These are phyloP conservation scores for Arabis hirsuta DNA, from an alignment of 345 rosid species.

Conservation along the genomic window DNA sequence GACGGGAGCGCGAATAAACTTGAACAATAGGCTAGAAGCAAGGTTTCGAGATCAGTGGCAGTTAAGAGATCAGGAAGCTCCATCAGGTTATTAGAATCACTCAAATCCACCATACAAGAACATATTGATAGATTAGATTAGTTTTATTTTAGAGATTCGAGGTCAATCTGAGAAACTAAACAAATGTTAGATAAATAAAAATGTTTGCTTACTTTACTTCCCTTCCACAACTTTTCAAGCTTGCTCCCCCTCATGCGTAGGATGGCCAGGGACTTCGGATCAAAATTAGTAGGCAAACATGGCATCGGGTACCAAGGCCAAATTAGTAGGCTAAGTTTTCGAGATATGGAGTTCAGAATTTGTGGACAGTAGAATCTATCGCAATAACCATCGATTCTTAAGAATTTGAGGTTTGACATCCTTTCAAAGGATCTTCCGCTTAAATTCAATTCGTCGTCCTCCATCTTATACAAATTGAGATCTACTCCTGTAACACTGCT, in stretches of 20 bases:
- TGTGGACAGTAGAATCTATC: no score
- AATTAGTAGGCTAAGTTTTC: conserved; percentile 4
- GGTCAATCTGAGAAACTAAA: no score
- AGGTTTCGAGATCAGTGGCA: no score
- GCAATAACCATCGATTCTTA: neutral
- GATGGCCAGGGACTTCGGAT: neutral
- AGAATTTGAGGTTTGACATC: conserved; percentile 8
- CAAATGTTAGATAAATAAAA: no score
- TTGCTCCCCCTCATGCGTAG: neutral
- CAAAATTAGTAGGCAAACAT: conserved; percentile 25
- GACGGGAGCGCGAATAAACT: no score
- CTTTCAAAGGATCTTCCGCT: neutral
- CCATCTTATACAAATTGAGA: neutral
- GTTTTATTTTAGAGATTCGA: no score
- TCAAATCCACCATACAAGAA: no score
- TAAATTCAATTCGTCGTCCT: neutral
- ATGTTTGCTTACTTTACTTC: neutral
- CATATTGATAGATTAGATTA: no score
- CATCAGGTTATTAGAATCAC: no score
- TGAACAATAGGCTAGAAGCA: no score
- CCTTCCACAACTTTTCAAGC: conserved; percentile 14
- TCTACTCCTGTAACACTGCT: neutral
- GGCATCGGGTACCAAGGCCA: conserved; percentile 23
- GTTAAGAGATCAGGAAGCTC: no score
- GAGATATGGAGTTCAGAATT: neutral